phyloP scores from a whole-genome alignment of 2,329 filamentous ascomycete species.

The Botrytis fabae region DNA sequence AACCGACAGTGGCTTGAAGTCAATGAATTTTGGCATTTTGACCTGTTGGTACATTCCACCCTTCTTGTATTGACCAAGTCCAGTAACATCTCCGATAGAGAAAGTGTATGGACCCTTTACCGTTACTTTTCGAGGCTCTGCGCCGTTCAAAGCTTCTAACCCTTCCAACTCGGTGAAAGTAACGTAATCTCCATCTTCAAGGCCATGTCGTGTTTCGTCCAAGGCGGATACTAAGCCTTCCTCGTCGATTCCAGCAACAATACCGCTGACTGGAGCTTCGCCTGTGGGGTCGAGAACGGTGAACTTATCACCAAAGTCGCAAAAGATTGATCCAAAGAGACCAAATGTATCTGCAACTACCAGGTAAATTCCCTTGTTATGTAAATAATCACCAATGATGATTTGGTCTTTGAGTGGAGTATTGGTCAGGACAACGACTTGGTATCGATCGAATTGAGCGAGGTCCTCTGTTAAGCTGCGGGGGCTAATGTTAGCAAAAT shows the following conservation, averaged over 20 bases:
- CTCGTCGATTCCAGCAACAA: constrained; percentile 85
- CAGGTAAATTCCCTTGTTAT: constrained; percentile 88
- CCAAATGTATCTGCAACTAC: constrained; percentile 88
- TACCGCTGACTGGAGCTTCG: constrained; percentile 83
- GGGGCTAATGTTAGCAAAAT: constrained; percentile 27
- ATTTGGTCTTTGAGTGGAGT: constrained; percentile 79
- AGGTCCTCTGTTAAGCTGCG: constrained; percentile 72
- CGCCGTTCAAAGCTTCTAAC: constrained; percentile 83
- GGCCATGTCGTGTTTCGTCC: constrained; percentile 90
- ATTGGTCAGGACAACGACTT: constrained; percentile 88
- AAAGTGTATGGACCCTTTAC: constrained; percentile 98
- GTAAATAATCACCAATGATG: constrained; percentile 86
- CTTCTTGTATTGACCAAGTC: constrained; percentile 80
- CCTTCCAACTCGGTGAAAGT: constrained; percentile 93
- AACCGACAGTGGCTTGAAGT: constrained; percentile 79
- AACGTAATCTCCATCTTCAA: constrained; percentile 95
- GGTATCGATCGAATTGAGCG: constrained; percentile 82
- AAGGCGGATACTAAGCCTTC: constrained; percentile 89
- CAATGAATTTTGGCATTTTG: constrained; percentile 94
- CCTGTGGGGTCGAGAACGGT: constrained; percentile 86
- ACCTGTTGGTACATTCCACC: constrained; percentile 93
- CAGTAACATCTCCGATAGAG: constrained; percentile 90
- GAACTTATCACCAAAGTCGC: constrained; percentile 95
- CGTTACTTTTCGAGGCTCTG: constrained; percentile 83
- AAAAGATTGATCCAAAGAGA: constrained; percentile 93